Base-by-base conservation (phyloP, 768 basidiomycete genomes). In the Lactarius indigo region DNA sequence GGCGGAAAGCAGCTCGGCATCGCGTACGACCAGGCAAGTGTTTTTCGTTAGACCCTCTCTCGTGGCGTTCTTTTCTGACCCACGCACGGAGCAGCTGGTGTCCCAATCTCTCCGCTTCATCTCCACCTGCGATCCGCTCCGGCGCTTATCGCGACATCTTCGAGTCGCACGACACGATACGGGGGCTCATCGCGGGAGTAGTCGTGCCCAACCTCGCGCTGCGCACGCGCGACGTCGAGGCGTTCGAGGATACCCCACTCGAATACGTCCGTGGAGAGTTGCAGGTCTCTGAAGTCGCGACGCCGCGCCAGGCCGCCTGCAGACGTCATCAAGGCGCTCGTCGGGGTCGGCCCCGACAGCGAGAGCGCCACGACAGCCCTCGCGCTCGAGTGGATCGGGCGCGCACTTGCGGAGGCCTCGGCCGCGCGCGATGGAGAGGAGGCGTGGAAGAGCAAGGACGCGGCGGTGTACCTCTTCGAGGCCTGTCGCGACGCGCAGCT, bases 241-340 rank as follows among this genome's bases (percentile, higher is more conserved):
- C 94, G 75, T 98, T 99, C 73, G 95, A 97, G 77, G 97, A 98
- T 68, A 96, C 97, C 70, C 96, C 97, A 0, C 84, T 96, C 44
- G 96, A 98, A 74, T 98, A 90, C 75, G 92, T 98, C 71, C 75
- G 74, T 18, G 64, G 78, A 64, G 70, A 71, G 28, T 42, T 69
- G 73, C 69, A 85, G 67, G 65, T 85, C 31, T 78, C 85, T 63
- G 96, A 96, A 72, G 84, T 85, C 33, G 87, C 91, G 52, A 98
- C 96, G 0, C 86, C 95, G 35, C 82, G 96, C 47, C 94, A 97
- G 72, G 91, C 96, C 2, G 96, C 95, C 0, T n/a, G 94, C 91
- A 0, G 96, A 99, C 72, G 92, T 98, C n/a, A 85, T 97, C 3
- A 91, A 94, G 64, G 92, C 96, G 0, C 81, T 99, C 3, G 92